Percentiles rank a stretch among this genome's conserved stretches.
Evolutionary conservation across 176 grass and related monocot genomes (phyloP).

Genomic region (Areca catechu): DNA sequence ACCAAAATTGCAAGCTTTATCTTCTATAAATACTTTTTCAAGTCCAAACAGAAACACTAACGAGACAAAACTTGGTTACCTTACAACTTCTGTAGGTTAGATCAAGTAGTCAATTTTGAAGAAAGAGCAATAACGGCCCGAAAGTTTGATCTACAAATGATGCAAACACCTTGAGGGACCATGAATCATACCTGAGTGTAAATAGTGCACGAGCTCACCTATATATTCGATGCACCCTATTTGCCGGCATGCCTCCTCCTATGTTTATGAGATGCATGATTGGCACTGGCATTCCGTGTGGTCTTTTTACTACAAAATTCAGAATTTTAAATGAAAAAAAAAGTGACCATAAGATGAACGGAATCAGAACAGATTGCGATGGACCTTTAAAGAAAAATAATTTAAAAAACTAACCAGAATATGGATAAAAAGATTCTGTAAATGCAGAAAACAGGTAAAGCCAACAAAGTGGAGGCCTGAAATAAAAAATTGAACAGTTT

Average conservation of each 20-base stretch:
- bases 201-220: too few species aligned
- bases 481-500: neutral
- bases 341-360: neutral
- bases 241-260: slow-evolving; percentile 10
- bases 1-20: too few species aligned
- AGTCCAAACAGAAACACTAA: too few species aligned
- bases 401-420: slow-evolving; percentile 5
- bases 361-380: too few species aligned
- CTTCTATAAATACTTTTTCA: too few species aligned
- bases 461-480: slow-evolving; percentile 18
- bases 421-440: slow-evolving; percentile 8
- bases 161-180: too few species aligned
- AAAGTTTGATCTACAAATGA: too few species aligned
- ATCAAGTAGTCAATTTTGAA: too few species aligned
- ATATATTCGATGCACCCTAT: neutral
- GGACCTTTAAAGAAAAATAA: slow-evolving; percentile 1
- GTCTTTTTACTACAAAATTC: slow-evolving; percentile 13
- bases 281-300: neutral
- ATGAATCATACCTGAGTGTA: too few species aligned
- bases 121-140: too few species aligned
- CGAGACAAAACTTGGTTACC: too few species aligned
- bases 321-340: neutral
- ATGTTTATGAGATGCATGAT: slow-evolving; percentile 7
- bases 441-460: slow-evolving; percentile 8
- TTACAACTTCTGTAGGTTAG: too few species aligned